Percentiles rank a stretch among this genome's conserved stretches.
These are phyloP conservation scores for Jaltomata sinuosa DNA, from an alignment of 257 asterid species.

Conservation along the genomic window DNA sequence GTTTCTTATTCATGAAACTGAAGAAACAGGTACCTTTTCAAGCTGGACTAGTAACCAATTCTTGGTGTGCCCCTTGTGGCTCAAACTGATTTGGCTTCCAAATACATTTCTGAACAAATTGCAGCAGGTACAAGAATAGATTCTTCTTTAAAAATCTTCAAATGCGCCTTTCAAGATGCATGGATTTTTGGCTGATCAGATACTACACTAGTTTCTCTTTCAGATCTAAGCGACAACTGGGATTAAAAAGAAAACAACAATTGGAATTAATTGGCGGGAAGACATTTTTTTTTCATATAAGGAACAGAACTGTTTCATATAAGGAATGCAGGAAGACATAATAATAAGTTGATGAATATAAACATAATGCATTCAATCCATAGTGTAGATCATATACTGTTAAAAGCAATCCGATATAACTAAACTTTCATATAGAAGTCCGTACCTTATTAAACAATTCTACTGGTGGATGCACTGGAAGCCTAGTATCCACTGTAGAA, in stretches of 20 bases:
- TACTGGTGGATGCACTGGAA: conserved; percentile 29
- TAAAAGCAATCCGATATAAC: neutral
- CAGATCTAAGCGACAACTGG: conserved; percentile 59
- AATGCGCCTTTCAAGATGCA: conserved; percentile 32
- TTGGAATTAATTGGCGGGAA: neutral
- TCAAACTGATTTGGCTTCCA: conserved; percentile 49
- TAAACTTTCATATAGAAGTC: neutral
- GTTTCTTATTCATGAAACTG: neutral
- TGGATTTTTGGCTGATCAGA: conserved; percentile 15
- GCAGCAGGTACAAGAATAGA: neutral
- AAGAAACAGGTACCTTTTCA: conserved; percentile 29
- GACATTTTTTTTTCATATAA: too few species aligned
- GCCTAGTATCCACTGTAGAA: conserved; percentile 12
- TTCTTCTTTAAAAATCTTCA: neutral
- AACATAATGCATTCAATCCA: neutral
- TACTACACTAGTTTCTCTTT: conserved; percentile 12
- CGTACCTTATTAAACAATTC: conserved; percentile 59
- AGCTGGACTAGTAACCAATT: conserved; percentile 22
- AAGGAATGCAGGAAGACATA: neutral
- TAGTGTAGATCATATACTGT: neutral
- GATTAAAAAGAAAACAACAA: neutral
- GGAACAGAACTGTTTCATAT: too few species aligned
- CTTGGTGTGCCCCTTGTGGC: conserved; percentile 22
- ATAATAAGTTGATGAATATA: neutral
- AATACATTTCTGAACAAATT: conserved; percentile 23